Evolutionary conservation across 352 stramenopile species (phyloP).

Genomic region (Globisporangium camurandrum): DNA sequence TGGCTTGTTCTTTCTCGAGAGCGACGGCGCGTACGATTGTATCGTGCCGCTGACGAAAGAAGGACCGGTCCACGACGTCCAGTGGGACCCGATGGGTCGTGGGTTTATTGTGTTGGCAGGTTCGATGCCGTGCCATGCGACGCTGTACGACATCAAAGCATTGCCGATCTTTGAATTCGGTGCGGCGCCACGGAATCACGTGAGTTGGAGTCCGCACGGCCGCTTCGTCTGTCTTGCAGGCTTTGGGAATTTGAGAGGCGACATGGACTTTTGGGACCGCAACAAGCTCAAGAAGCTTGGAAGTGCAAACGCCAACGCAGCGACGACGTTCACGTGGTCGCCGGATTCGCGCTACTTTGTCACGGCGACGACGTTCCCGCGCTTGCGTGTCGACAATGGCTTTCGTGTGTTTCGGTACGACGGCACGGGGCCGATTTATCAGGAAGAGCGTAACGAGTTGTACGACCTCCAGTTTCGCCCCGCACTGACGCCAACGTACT

Average conservation of each 20-base stretch:
- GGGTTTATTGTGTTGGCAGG: slow-evolving; percentile 94
- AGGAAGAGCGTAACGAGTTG: slow-evolving; percentile 72
- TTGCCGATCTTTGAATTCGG: slow-evolving; percentile 96
- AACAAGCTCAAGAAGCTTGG: slow-evolving; percentile 96
- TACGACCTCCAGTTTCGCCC: slow-evolving; percentile 88
- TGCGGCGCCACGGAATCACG: slow-evolving; percentile 92
- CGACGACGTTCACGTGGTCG: slow-evolving; percentile 87
- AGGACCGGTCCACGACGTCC: slow-evolving; percentile 91
- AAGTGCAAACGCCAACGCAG: slow-evolving; percentile 72
- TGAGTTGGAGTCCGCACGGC: slow-evolving; percentile 93
- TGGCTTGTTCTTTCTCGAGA: slow-evolving; percentile 93
- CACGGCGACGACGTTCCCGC: slow-evolving; percentile 94
- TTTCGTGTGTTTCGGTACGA: slow-evolving; percentile 97
- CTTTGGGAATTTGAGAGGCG: slow-evolving; percentile 96
- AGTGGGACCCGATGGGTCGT: slow-evolving; percentile 90
- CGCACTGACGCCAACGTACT: slow-evolving; percentile 56
- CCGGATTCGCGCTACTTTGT: slow-evolving; percentile 94
- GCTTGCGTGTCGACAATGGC: slow-evolving; percentile 98
- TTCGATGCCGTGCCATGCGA: slow-evolving; percentile 92
- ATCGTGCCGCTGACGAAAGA: slow-evolving; percentile 87
- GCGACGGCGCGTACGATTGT: slow-evolving; percentile 87
- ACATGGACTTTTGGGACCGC: slow-evolving; percentile 94
- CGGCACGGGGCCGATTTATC: slow-evolving; percentile 84
- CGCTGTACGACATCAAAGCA: slow-evolving; percentile 94
- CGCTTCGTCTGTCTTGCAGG: slow-evolving; percentile 93